Conservation (phyloP, 495 filamentous ascomycete species). For the Chaetomium fimeti region DNA sequence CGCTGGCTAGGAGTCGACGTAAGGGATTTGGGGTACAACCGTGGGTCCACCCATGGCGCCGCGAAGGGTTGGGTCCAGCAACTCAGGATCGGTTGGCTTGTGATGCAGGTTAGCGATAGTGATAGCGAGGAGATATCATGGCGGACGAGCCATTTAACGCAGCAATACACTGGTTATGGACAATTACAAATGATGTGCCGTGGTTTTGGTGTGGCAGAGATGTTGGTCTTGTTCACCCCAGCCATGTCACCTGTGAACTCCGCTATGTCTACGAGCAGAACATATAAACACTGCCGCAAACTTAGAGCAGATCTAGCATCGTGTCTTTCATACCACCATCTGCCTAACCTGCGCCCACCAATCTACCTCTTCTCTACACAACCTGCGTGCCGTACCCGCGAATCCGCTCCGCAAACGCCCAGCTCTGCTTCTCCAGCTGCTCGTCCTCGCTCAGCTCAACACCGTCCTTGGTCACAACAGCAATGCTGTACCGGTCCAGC, state of each 20-base stretch:
- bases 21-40: constrained; percentile 7
- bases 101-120: constrained; percentile 1
- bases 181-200: neutral
- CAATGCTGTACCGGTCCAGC: constrained; percentile 86
- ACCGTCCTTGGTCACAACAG: constrained; percentile 78
- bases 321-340: neutral
- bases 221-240: neutral
- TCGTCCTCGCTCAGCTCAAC: constrained; percentile 81
- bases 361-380: constrained; percentile 38
- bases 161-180: constrained; percentile 9
- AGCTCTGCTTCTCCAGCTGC: constrained; percentile 76
- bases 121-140: neutral
- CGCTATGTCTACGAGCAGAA: neutral
- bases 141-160: neutral
- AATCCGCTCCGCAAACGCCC: constrained; percentile 91
- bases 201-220: neutral
- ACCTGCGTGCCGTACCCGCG: constrained; percentile 55
- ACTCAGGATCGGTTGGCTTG: neutral
- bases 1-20: constrained; percentile 22
- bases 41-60: constrained; percentile 6
- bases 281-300: neutral
- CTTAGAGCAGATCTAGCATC: neutral
- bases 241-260: neutral
- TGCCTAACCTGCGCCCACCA: neutral
- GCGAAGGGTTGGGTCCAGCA: constrained; percentile 4